Base-by-base conservation (phyloP, 495 filamentous ascomycete genomes). In the Friedmanniomyces endolithicus region DNA sequence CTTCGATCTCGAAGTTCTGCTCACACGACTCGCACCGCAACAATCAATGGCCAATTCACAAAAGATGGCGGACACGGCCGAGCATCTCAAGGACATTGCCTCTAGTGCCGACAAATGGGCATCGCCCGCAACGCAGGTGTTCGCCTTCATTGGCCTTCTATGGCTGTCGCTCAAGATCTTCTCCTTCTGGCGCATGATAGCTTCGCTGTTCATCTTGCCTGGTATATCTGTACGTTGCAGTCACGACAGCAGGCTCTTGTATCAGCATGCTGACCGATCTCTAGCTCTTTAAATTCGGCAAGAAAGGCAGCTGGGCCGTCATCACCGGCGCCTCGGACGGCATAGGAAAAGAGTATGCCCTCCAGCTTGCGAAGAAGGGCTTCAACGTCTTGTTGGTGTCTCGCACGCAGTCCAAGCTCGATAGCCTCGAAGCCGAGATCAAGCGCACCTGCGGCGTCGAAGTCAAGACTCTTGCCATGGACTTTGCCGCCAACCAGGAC, bases 261-360 rank as follows among this genome's bases (percentile, higher is more conserved):
- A 31, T 33, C 11, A 24, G 14, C 4, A 22, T 3, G 29, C 29
- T 24, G 17, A 17, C 8, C 2, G 25, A 31, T 17, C 47, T 9
- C 1, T 59, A 98, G 92, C 83, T 99, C 52, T 81, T 79, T 56
- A 87, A 82, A 57, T 96, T 95, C 72, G 94, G 89, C 60, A 84
- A 83, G 57, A 88, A 87, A 63, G 90, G 90, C 55, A 90, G 82
- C 64, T 99, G 90, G 88, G 92, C 88, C 20, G 78, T 99, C 43
- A 78, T 99, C 20, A 97, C 94, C 45, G 94, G 94, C 60, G 92
- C 94, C 53, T 95, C 88, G 12, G 92, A 97, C 72, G 94, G 94
- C 58, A 80, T 99, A 51, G 94, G 94, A 64, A 96, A 95, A 74
- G 92, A 97, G 75, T 99, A 86, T 66, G 86, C 90, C 45, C 74